A percentile compares a stretch with the other conserved stretches of the same genome.
Conservation (phyloP, 2,329 filamentous ascomycete genomes). For the Xylariaceae sp. region DNA sequence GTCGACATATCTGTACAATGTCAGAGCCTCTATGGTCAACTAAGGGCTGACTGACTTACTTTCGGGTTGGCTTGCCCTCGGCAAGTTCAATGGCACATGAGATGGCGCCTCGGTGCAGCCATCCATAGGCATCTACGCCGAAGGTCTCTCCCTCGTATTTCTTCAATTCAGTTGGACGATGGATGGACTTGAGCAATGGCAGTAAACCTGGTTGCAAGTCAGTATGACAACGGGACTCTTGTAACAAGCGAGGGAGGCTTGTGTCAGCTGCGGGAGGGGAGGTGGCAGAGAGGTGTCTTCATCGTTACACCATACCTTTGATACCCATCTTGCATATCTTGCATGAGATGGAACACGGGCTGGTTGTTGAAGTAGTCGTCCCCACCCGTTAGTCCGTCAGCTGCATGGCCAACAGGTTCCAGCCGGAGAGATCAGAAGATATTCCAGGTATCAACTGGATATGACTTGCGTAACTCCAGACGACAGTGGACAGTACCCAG, state of each 20-base stretch:
- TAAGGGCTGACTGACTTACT: constrained; percentile 47
- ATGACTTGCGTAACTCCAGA: too few species aligned
- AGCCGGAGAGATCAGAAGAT: too few species aligned
- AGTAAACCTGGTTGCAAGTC: constrained; percentile 59
- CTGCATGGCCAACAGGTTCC: neutral
- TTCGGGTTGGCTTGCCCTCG: constrained; percentile 78
- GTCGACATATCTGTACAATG: constrained; percentile 68
- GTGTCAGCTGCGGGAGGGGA: neutral
- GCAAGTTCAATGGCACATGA: constrained; percentile 88
- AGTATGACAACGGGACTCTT: constrained; percentile 5
- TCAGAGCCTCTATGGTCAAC: constrained; percentile 6
- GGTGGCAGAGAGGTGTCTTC: too few species aligned
- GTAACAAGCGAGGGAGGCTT: too few species aligned
- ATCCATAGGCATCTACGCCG: constrained; percentile 95
- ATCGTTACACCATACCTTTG: too few species aligned
- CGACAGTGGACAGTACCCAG: too few species aligned
- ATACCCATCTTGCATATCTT: too few species aligned
- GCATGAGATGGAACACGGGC: too few species aligned
- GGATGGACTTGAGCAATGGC: constrained; percentile 91
- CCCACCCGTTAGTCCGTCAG: constrained; percentile 8
- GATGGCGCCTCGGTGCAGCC: constrained; percentile 90
- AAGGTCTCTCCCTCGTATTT: constrained; percentile 83
- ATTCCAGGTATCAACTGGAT: too few species aligned
- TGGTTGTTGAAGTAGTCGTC: constrained; percentile 5
- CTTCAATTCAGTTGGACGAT: constrained; percentile 79